A percentile compares a stretch with the other conserved stretches of the same genome.
These are phyloP conservation scores for Bidens hawaiensis DNA, from an alignment of 140 eudicot species.

Conservation along the genomic window DNA sequence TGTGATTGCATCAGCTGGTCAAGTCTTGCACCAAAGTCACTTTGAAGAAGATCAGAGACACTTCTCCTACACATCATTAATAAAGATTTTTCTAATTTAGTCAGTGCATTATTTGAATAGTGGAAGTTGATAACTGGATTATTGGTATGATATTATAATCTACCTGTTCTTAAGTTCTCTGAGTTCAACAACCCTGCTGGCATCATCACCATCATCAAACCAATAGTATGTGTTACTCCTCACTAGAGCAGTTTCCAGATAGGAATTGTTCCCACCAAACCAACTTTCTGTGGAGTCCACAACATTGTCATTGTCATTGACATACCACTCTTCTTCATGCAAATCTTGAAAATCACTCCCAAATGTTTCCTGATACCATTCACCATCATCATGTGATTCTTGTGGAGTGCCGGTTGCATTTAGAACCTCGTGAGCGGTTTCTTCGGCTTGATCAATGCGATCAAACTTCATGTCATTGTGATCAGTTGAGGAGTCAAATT, in stretches of 20 bases:
- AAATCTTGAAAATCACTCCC: slow-evolving; percentile 40
- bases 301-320: slow-evolving; percentile 20
- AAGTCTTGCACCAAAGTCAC: slow-evolving; percentile 77
- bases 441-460: slow-evolving; percentile 18
- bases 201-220: slow-evolving; percentile 54
- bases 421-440: slow-evolving; percentile 20
- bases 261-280: slow-evolving; percentile 34
- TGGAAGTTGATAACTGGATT: not conserved
- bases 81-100: not conserved
- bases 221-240: slow-evolving; percentile 39
- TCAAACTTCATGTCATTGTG: slow-evolving; percentile 12
- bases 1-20: slow-evolving; percentile 71
- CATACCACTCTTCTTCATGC: slow-evolving; percentile 33
- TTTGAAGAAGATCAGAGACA: slow-evolving; percentile 84
- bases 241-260: slow-evolving; percentile 36
- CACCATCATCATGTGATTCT: slow-evolving; percentile 24
- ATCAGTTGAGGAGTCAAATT: slow-evolving; percentile 33
- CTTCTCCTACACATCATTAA: slow-evolving; percentile 50
- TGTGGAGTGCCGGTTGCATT: slow-evolving; percentile 23
- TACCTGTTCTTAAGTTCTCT: slow-evolving; percentile 83
- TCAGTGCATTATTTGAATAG: not conserved
- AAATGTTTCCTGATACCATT: slow-evolving; percentile 30
- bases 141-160: not conserved
- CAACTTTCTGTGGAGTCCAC: slow-evolving; percentile 44
- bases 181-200: slow-evolving; percentile 45